Evolutionary conservation across 2,329 filamentous ascomycete genomes (phyloP), one percentile per base, ranked within the genome.

Genomic region (Fusarium sterilihyphosum): DNA sequence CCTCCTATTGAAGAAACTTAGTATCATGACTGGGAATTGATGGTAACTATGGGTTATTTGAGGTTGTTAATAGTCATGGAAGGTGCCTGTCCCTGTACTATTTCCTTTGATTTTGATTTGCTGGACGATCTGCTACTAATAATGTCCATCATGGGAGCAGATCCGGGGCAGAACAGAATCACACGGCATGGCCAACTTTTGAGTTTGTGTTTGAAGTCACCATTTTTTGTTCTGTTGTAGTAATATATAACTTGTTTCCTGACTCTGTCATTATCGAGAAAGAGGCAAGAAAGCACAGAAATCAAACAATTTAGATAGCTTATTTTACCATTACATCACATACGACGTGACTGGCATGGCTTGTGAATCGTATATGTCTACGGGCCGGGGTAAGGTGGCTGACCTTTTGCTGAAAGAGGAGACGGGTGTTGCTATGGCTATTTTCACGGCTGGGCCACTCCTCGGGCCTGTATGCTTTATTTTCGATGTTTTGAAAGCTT

Each of bases 191-290:
- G 26, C 20, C 6, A 31, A 31, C 6, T 43, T 18, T 17, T 1
- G 18, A 22, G 10, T 5, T n/a, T n/a, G 7, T 2, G 2, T 16
- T 26, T 33, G 16, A 44, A 24, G 2, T 2, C 5, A 0, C 8
- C 6, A 10, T 33, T 2, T 5, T 24, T 14, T 33, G 5, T 24
- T 43, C 5, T 5, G 2, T 20, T 13, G 1, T 40, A 5, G 0
- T 5, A 22, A 9, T 4, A 4, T 14, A 2, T 9, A 5, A 9
- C 3, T 13, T n/a, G 6, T 9, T n/a, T n/a, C 16, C 6, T 3
- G 16, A 26, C 2, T 6, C 20, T 6, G 0, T 2, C 3, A 12
- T 3, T 4, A 16, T 22, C 6, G 1, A 29, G 10, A 6, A 11
- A n/a, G 35, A 29, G 1, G 3, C 14, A 22, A 17, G 2, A 29